Percentiles rank a stretch among this genome's conserved stretches.
Evolutionary conservation across 2,329 filamentous ascomycete genomes (phyloP).

Genomic region (Rhexocercosporidium sp.): DNA sequence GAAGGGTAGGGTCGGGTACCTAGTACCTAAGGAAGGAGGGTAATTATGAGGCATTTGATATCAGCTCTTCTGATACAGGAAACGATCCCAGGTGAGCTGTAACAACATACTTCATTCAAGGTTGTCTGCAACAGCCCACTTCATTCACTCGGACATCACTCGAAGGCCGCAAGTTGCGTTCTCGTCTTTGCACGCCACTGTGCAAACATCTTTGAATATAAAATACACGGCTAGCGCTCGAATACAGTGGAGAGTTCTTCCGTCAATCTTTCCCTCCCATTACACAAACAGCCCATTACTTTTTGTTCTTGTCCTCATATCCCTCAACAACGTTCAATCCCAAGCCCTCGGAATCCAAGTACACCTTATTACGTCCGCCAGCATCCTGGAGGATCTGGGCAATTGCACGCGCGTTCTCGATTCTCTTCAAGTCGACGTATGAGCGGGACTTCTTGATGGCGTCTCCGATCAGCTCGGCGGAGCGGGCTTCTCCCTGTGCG

Average conservation of each 20-base stretch:
- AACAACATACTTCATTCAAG: no score
- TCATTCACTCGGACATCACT: no score
- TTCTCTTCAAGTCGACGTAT: conserved; percentile 96
- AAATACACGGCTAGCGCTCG: conserved; percentile 39
- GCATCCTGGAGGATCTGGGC: conserved; percentile 86
- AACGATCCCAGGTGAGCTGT: no score
- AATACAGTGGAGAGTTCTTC: conserved; percentile 56
- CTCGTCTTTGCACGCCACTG: neutral
- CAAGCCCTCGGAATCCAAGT: conserved; percentile 88
- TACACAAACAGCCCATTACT: conserved; percentile 44
- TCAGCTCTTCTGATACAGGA: no score
- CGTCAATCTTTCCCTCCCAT: conserved; percentile 3
- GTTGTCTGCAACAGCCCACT: no score
- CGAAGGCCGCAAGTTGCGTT: neutral
- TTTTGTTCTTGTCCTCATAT: conserved; percentile 51
- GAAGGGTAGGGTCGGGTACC: no score
- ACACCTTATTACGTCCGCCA: conserved; percentile 88
- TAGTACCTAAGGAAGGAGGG: no score
- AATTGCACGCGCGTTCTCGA: conserved; percentile 92
- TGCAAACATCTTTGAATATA: conserved; percentile 22
- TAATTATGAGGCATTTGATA: no score
- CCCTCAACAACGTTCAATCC: conserved; percentile 82
- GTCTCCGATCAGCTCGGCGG: conserved; percentile 96
- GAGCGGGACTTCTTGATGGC: conserved; percentile 99
- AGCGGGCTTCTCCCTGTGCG: conserved; percentile 98